phyloP scores from a whole-genome alignment of 139 green algal species.

The Nannochloris sp. region DNA sequence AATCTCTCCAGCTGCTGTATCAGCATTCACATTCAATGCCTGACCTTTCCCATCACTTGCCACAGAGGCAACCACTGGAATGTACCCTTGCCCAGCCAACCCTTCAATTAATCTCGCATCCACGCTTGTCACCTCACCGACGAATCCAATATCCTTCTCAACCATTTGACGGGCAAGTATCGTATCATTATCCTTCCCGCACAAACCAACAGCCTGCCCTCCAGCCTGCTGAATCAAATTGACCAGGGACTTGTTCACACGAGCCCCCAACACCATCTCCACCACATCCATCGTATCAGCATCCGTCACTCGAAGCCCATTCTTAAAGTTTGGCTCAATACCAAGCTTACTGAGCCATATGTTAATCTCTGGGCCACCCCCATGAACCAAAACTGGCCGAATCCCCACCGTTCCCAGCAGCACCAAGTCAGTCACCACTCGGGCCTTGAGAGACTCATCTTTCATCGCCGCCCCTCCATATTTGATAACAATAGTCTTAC shows the following conservation, averaged over 20 bases:
- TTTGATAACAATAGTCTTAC: conserved; percentile 97
- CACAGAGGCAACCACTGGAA: conserved; percentile 93
- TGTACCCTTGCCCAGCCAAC: conserved; percentile 68
- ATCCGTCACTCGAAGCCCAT: conserved; percentile 95
- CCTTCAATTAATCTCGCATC: conserved; percentile 35
- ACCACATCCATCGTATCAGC: conserved; percentile 96
- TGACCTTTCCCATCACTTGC: conserved; percentile 71
- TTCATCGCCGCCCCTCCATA: conserved; percentile 99
- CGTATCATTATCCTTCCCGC: conserved; percentile 87
- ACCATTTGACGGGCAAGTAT: conserved; percentile 82
- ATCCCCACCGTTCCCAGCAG: conserved; percentile 90
- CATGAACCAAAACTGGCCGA: conserved; percentile 89
- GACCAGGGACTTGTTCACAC: conserved; percentile 97
- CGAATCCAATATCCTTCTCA: conserved; percentile 85
- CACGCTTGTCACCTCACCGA: conserved; percentile 88
- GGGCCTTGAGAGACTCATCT: conserved; percentile 80
- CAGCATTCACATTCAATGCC: conserved; percentile 98
- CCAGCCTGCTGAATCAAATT: conserved; percentile 89
- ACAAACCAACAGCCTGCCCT: conserved; percentile 89
- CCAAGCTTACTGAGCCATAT: conserved; percentile 89
- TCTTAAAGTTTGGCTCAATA: conserved; percentile 92
- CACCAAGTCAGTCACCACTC: conserved; percentile 92
- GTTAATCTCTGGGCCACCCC: conserved; percentile 99
- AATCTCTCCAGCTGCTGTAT: conserved; percentile 95
- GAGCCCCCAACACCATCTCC: conserved; percentile 95